A percentile compares a stretch with the other conserved stretches of the same genome.
These are phyloP conservation scores for Elymus sibiricus DNA, from an alignment of 176 grass and related monocot genomes.

Conservation along the genomic window DNA sequence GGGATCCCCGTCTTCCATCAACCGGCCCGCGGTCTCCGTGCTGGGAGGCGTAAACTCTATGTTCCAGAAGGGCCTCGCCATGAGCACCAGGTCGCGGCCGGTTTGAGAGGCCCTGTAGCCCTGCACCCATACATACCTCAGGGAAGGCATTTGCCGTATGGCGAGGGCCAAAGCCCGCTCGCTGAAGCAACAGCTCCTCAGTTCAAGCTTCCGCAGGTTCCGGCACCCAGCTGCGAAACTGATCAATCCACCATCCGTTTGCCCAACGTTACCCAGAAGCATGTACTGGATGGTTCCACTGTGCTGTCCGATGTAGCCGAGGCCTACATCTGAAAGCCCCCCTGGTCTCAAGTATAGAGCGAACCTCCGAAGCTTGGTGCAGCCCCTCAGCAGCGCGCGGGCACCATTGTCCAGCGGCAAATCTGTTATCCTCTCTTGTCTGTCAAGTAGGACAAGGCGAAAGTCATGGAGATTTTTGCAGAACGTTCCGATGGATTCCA, in stretches of 20 bases:
- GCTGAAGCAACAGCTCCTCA: slow-evolving; percentile 87
- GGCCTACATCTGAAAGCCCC: slow-evolving; percentile 83
- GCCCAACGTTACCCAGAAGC: slow-evolving; percentile 79
- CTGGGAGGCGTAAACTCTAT: slow-evolving; percentile 77
- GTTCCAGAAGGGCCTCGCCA: slow-evolving; percentile 86
- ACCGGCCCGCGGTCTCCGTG: neutral
- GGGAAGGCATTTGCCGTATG: slow-evolving; percentile 37
- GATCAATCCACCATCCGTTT: slow-evolving; percentile 66
- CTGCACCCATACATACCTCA: slow-evolving; percentile 87
- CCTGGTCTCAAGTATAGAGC: slow-evolving; percentile 84
- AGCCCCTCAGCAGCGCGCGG: slow-evolving; percentile 58
- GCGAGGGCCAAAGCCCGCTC: slow-evolving; percentile 71
- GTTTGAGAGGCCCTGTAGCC: slow-evolving; percentile 70
- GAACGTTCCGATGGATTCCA: slow-evolving; percentile 82
- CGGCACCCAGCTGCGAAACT: slow-evolving; percentile 58
- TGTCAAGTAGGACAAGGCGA: slow-evolving; percentile 80
- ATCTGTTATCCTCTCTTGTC: slow-evolving; percentile 70
- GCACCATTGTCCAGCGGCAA: slow-evolving; percentile 81
- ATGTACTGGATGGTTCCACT: slow-evolving; percentile 75
- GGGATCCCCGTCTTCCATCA: slow-evolving; percentile 38
- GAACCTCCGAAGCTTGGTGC: slow-evolving; percentile 75
- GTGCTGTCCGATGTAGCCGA: slow-evolving; percentile 66
- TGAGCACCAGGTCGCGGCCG: slow-evolving; percentile 60
- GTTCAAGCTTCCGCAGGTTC: slow-evolving; percentile 74
- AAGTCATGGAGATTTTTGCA: slow-evolving; percentile 78